Evolutionary conservation across 441 rosid genomes (phyloP).

Genomic region (Populus hybrid): DNA sequence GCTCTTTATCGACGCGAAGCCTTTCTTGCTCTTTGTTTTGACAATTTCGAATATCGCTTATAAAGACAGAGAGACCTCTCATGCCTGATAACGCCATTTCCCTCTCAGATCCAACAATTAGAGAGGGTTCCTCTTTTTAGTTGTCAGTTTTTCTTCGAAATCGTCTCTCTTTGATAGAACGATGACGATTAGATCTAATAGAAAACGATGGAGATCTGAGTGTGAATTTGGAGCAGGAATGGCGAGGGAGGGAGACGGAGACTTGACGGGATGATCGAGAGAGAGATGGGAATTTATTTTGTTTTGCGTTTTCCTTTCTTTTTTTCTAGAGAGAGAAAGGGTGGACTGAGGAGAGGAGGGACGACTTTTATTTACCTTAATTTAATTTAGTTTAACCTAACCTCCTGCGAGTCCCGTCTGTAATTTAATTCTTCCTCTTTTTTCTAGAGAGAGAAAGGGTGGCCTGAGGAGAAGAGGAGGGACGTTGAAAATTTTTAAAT

Average conservation of each 20-base stretch:
- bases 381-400: not conserved
- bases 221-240: not conserved
- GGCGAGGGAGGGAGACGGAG: not conserved
- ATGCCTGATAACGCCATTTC: slow-evolving; percentile 82
- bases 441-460: slow-evolving; percentile 29
- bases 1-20: slow-evolving; percentile 98
- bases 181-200: not conserved
- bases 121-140: not conserved
- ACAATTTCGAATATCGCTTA: slow-evolving; percentile 95
- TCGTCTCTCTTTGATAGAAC: not conserved
- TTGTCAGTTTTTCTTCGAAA: not conserved
- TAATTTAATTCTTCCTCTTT: slow-evolving; percentile 3
- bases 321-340: slow-evolving; percentile 27
- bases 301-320: slow-evolving; percentile 19
- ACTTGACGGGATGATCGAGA: not conserved
- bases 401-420: not conserved
- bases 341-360: slow-evolving; percentile 25
- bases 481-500: slow-evolving; percentile 24
- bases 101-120: slow-evolving; percentile 35
- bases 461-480: slow-evolving; percentile 25
- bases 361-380: slow-evolving; percentile 35
- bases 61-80: slow-evolving; percentile 97
- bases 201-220: not conserved
- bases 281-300: slow-evolving; percentile 15
- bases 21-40: slow-evolving; percentile 96